These are phyloP conservation scores for Scutellaria barbata DNA, from an alignment of 257 asterid genomes.

Conservation along the genomic window DNA sequence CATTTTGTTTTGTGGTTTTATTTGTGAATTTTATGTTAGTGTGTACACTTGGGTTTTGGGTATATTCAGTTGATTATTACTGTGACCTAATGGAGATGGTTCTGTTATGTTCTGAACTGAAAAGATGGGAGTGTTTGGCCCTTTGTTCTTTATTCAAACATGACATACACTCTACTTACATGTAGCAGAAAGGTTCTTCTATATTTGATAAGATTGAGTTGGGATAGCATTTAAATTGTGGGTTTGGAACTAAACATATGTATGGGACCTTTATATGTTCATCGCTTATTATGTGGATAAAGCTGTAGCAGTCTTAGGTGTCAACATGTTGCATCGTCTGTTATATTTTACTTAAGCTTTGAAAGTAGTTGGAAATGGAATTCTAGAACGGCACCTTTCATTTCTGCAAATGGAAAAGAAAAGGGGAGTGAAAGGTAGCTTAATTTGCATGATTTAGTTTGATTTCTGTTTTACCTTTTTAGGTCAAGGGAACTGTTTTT, in stretches of 20 bases:
- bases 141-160: constrained; percentile 10
- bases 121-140: neutral
- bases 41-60: constrained; percentile 1
- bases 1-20: neutral
- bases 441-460: neutral
- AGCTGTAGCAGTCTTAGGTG: neutral
- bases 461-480: constrained; percentile 7
- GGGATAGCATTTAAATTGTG: neutral
- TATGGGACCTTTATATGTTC: neutral
- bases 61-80: neutral
- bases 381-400: neutral
- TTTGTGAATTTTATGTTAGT: neutral
- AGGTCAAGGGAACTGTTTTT: constrained; percentile 91
- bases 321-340: neutral
- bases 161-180: neutral
- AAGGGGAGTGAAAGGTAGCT: neutral
- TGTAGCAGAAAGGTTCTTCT: neutral
- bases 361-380: neutral
- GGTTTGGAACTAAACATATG: neutral
- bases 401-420: neutral
- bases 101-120: constrained; percentile 8
- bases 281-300: neutral
- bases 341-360: too few species aligned
- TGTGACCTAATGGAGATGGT: neutral
- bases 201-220: constrained; percentile 24